Base-by-base conservation (phyloP, 306 rosid species). In the Erythrophleum fordii region DNA sequence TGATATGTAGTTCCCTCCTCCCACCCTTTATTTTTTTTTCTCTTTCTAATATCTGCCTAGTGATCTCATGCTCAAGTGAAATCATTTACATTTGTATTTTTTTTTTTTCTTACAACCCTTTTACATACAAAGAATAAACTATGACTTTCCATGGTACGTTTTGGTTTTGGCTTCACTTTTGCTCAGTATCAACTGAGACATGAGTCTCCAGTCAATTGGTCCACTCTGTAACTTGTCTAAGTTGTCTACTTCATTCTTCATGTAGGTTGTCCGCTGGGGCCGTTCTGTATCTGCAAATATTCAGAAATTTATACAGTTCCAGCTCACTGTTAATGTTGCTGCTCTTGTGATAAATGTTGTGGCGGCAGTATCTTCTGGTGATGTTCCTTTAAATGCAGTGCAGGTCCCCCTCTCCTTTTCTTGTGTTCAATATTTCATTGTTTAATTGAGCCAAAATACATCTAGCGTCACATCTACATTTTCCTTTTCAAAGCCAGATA, bases 261-360 rank as follows among this genome's bases (percentile, higher is more conserved):
- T 71, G 61, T 83, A 95, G 99, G 99, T 95, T 81, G 99, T 95
- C 72, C 93, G 98, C 58, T 95, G 99, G 99, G 99, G 99, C 60
- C 97, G 99, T 70, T 95, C 99, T 85, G 99, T 95, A 34, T 95
- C 92, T 83, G 98, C 99, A 79, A 93, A 95, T 82, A 93, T 95
- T 86, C 99, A 95, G 87, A 95, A 95, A 79, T 95, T 95, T 83
- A 95, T 95, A 83, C 99, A 95, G 85, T 95, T 95, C 86, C 99
- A 93, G 87, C 98, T 95, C 59, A 95, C 99, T n/a, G 98, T 95
- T 65, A 95, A 95, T 76, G 99, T 91, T 56, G 99, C 98, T 72
- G 99, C 99, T 81, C 98, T 95, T 78, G 91, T 88, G 49, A 95
- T 95, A 72, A 95, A 95, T 85, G 98, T 95, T 45, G 99, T 91